Evolutionary conservation across 768 basidiomycete species (phyloP).

Genomic region (Cystoderma amianthinum): DNA sequence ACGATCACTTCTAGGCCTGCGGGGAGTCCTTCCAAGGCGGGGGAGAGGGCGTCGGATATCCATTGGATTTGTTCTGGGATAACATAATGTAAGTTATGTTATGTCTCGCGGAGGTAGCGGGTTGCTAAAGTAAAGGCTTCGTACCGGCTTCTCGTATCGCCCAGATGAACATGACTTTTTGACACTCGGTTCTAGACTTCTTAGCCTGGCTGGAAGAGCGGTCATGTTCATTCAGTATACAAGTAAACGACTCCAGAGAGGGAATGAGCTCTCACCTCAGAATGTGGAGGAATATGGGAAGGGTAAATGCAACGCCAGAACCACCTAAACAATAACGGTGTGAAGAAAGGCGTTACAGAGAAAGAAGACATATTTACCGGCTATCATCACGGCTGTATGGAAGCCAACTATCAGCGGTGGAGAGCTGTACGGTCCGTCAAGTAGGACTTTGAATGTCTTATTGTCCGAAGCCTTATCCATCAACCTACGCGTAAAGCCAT

Average conservation of each 20-base stretch:
- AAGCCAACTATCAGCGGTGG: conserved; percentile 26
- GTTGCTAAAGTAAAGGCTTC: conserved; percentile 2
- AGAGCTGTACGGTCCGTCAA: conserved; percentile 47
- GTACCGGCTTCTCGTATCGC: conserved; percentile 31
- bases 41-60: conserved; percentile 32
- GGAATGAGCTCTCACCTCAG: conserved; percentile 21
- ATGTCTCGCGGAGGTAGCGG: background rate
- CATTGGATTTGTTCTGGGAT: conserved; percentile 30
- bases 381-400: conserved; percentile 31
- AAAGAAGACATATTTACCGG: conserved; percentile 19
- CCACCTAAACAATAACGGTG: conserved; percentile 28
- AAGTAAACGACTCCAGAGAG: background rate
- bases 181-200: conserved; percentile 14
- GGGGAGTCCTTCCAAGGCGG: conserved; percentile 21
- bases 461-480: conserved; percentile 18
- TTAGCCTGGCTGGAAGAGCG: conserved; percentile 17
- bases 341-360: background rate
- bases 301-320: conserved; percentile 40
- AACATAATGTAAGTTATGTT: background rate
- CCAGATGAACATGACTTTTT: conserved; percentile 35
- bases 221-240: background rate
- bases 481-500: conserved; percentile 53
- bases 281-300: conserved; percentile 35
- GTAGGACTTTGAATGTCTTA: conserved; percentile 30
- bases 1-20: conserved; percentile 25